These are phyloP conservation scores for Arthrobotrys iridis DNA, from an alignment of 2,329 filamentous ascomycete species.

Conservation along the genomic window DNA sequence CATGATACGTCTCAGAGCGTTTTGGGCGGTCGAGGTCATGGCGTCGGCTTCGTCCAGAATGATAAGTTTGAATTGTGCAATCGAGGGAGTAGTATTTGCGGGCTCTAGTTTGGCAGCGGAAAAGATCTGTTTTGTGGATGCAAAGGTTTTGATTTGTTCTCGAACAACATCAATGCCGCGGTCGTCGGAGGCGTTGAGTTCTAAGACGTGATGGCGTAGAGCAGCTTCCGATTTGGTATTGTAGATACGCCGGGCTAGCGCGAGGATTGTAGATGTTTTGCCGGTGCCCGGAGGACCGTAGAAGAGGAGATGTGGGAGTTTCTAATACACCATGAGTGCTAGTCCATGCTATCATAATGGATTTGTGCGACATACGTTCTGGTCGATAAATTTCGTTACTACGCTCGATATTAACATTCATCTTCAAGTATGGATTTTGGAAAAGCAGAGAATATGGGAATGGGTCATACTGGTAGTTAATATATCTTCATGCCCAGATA, in stretches of 20 bases:
- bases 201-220: conserved; percentile 97
- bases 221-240: conserved; percentile 73
- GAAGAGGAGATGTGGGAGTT: conserved; percentile 91
- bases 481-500: conserved; percentile 97
- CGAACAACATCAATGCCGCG: conserved; percentile 96
- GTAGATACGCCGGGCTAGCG: conserved; percentile 91
- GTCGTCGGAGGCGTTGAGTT: conserved; percentile 97
- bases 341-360: not conserved
- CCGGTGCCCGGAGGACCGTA: conserved; percentile 97
- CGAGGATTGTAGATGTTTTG: conserved; percentile 96
- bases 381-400: conserved; percentile 93
- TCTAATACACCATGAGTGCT: conserved; percentile 62
- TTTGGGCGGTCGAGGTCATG: conserved; percentile 98
- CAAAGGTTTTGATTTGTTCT: conserved; percentile 99
- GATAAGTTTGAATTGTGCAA: conserved; percentile 83
- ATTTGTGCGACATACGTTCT: conserved; percentile 70
- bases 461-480: conserved; percentile 74
- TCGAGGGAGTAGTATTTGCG: conserved; percentile 61
- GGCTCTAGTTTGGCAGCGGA: conserved; percentile 64
- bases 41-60: conserved; percentile 98
- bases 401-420: not conserved
- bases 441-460: not conserved
- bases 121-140: conserved; percentile 97
- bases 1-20: conserved; percentile 97
- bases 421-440: not conserved